Evolutionary conservation across 345 rosid genomes (phyloP).

Genomic region (Melaleuca alternifolia): DNA sequence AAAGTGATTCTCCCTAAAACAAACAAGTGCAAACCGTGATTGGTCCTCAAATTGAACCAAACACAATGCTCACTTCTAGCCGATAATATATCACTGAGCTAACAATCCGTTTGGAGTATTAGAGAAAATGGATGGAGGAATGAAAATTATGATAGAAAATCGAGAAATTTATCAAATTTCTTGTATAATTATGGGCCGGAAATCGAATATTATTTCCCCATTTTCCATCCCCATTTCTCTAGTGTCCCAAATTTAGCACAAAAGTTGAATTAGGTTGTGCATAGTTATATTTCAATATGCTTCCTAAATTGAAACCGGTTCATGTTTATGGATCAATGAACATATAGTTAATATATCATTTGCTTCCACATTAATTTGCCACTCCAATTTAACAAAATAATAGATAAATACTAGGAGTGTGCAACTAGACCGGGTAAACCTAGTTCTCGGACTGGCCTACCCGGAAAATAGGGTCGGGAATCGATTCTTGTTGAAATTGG

Average conservation of each 20-base stretch:
- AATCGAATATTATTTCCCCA: not conserved
- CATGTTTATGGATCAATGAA: not conserved
- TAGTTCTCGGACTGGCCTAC: too few species aligned
- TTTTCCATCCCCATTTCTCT: not conserved
- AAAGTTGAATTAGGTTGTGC: not conserved
- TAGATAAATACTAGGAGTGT: too few species aligned
- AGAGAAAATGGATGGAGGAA: not conserved
- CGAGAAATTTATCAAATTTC: not conserved
- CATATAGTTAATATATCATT: not conserved
- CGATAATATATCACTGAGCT: not conserved
- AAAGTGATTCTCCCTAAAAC: rapidly evolving
- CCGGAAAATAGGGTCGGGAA: too few species aligned
- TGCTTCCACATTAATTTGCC: not conserved
- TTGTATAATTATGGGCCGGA: not conserved
- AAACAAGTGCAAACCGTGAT: rapidly evolving
- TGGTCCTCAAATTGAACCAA: not conserved
- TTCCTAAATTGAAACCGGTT: not conserved
- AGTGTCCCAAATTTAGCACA: not conserved
- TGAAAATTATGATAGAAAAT: not conserved
- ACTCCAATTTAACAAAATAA: not conserved
- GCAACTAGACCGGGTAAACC: too few species aligned
- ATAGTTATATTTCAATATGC: not conserved
- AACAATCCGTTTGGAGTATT: not conserved
- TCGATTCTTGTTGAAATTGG: too few species aligned
- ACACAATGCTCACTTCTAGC: not conserved